A percentile compares a stretch with the other conserved stretches of the same genome.
Evolutionary conservation across 1,284 basidiomycete species (phyloP).

Genomic region (Omphalotus olearius): DNA sequence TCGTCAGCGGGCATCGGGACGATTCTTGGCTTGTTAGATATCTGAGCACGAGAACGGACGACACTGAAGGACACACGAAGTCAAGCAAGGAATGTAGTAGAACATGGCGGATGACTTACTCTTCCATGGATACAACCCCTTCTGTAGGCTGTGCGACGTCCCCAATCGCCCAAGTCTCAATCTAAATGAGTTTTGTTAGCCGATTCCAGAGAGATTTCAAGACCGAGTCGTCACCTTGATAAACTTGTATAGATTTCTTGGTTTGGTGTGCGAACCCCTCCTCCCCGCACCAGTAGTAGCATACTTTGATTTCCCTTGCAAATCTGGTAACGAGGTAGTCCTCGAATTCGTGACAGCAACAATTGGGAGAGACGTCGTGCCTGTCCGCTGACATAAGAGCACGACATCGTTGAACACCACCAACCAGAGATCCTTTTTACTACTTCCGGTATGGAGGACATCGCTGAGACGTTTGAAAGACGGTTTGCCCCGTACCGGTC

Average conservation of each 20-base stretch:
- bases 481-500: constrained; percentile 70
- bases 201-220: background rate
- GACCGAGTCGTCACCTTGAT: constrained; percentile 53
- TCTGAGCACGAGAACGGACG: constrained; percentile 60
- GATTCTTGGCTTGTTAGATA: constrained; percentile 62
- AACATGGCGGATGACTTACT: constrained; percentile 47
- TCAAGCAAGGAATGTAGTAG: constrained; percentile 12
- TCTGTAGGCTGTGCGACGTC: constrained; percentile 66
- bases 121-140: constrained; percentile 80
- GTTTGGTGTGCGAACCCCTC: constrained; percentile 66
- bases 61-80: constrained; percentile 41
- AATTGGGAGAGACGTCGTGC: constrained; percentile 84
- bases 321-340: constrained; percentile 71
- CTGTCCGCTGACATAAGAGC: constrained; percentile 85
- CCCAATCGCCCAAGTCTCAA: constrained; percentile 86
- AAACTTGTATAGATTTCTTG: constrained; percentile 90
- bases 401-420: constrained; percentile 96
- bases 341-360: constrained; percentile 67
- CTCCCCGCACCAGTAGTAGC: constrained; percentile 59
- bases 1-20: constrained; percentile 48
- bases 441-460: constrained; percentile 58
- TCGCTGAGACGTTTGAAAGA: constrained; percentile 85
- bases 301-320: constrained; percentile 77
- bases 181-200: constrained; percentile 36
- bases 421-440: constrained; percentile 89